Conservation (phyloP, 23 red algal species). For the Cyanidiococcus yangmingshanensis region DNA sequence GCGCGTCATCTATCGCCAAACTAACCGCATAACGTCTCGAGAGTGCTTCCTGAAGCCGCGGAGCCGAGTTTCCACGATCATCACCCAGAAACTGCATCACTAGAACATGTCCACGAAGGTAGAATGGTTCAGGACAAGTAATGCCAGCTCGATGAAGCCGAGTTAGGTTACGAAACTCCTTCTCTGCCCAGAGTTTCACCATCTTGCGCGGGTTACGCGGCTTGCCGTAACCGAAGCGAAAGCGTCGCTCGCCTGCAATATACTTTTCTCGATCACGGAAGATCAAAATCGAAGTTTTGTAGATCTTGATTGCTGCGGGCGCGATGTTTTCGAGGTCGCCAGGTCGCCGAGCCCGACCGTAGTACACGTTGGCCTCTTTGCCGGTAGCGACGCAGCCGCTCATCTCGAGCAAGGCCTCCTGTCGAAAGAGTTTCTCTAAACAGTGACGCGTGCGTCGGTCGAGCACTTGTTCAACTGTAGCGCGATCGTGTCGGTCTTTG, state of each 20-base stretch:
- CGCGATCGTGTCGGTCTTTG: slow-evolving; percentile 14
- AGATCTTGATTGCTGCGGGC: slow-evolving; percentile 74
- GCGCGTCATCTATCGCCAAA: background rate
- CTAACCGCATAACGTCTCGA: background rate
- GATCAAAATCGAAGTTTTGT: slow-evolving; percentile 77
- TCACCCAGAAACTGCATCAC: slow-evolving; percentile 85
- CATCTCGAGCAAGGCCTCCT: slow-evolving; percentile 35
- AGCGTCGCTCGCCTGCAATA: slow-evolving; percentile 82
- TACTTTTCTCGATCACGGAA: slow-evolving; percentile 92
- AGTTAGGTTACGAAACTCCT: slow-evolving; percentile 87
- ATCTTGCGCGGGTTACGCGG: slow-evolving; percentile 64
- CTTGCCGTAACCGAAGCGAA: slow-evolving; percentile 48
- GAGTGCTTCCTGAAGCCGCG: slow-evolving; percentile 49
- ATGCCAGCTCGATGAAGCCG: slow-evolving; percentile 59
- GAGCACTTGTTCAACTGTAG: slow-evolving; percentile 60
- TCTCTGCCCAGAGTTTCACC: slow-evolving; percentile 93
- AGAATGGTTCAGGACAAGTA: slow-evolving; percentile 42
- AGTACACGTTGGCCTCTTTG: slow-evolving; percentile 97
- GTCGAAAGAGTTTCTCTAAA: slow-evolving; percentile 50
- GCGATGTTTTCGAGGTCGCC: background rate
- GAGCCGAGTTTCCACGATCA: slow-evolving; percentile 57
- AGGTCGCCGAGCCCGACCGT: background rate
- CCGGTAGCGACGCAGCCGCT: slow-evolving; percentile 81
- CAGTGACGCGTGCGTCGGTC: slow-evolving; percentile 71
- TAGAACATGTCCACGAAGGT: slow-evolving; percentile 61